Conservation (phyloP, 305 asterid genomes). For the Rubia peregrina region DNA sequence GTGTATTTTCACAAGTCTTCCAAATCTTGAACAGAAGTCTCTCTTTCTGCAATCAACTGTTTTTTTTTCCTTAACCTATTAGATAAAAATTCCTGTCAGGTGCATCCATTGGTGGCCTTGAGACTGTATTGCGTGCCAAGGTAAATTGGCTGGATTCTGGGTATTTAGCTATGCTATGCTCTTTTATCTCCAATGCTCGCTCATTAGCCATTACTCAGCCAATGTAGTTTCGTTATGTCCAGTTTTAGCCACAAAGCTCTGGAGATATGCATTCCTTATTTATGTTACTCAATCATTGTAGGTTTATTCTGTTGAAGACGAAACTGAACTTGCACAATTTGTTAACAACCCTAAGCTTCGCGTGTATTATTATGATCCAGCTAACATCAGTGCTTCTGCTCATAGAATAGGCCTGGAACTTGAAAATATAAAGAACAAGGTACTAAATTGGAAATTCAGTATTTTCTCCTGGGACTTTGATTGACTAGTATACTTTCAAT, state of each 20-base stretch:
- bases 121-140: conserved; percentile 80
- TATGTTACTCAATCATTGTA: conserved; percentile 17
- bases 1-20: not conserved
- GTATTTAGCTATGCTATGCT: not conserved
- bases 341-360: conserved; percentile 69
- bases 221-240: conserved; percentile 1
- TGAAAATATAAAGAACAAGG: conserved; percentile 76
- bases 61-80: not conserved
- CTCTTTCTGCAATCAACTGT: not conserved
- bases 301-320: conserved; percentile 86
- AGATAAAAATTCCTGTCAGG: conserved; percentile 43
- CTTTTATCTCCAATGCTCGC: not conserved
- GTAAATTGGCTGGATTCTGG: conserved; percentile 33
- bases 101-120: conserved; percentile 84
- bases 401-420: conserved; percentile 40
- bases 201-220: not conserved
- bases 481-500: conserved; percentile 19
- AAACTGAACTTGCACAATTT: conserved; percentile 57
- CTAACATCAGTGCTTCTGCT: conserved; percentile 30
- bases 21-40: not conserved
- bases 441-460: conserved; percentile 24
- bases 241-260: conserved; percentile 1
- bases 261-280: conserved; percentile 2
- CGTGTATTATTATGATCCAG: conserved; percentile 53
- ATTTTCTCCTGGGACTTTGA: conserved; percentile 15